Base-by-base conservation (phyloP, 768 basidiomycete species). In the Leccinum imitatum region DNA sequence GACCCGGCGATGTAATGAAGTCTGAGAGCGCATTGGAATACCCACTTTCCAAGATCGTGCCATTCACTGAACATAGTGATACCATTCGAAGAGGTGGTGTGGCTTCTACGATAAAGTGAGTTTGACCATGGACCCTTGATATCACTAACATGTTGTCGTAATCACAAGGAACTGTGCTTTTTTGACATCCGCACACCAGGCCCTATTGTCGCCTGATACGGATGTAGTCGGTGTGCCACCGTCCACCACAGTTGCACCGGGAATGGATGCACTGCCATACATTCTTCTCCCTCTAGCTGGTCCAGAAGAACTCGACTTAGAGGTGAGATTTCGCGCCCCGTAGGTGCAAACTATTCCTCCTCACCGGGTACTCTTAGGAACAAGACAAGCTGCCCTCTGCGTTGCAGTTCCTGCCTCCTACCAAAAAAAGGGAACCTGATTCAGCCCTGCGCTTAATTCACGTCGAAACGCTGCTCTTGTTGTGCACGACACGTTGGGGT, bases 231-330 rank as follows among this genome's bases (percentile, higher is more conserved):
- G 83, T 14, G 79, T 89, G 6, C 81, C 84, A 4, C 85, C 89
- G 1, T 86, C 87, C 17, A 76, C 75, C n/a, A 66, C 69, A 14
- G 73, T 73, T 3, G 85, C 88, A 3, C 85, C 91, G 2, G 94
- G 95, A 5, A 85, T 98, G 37, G 89, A 94, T 73, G 84, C 89
- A 2, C 80, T 98, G 10, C 89, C 93, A 0, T 90, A 87, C 69
- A 79, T 99, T 11, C 80, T 99, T 3, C 82, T 95, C 1, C 96
- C 97, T 0, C 79, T 99, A 2, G 94, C 96, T 46, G 95, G 96
- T 6, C 90, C 94, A 1, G 97, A 98, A 73, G 97, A 98, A 74
- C 87, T 92, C 60, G 95, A 97, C 58, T 79, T 96, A 1, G 95
- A 98, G 62, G 93, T 92, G 65, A 56, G 79, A 57, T 23, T 50